phyloP scores from a whole-genome alignment of 202 grass and related monocot species.

The Eragrostis tef region DNA sequence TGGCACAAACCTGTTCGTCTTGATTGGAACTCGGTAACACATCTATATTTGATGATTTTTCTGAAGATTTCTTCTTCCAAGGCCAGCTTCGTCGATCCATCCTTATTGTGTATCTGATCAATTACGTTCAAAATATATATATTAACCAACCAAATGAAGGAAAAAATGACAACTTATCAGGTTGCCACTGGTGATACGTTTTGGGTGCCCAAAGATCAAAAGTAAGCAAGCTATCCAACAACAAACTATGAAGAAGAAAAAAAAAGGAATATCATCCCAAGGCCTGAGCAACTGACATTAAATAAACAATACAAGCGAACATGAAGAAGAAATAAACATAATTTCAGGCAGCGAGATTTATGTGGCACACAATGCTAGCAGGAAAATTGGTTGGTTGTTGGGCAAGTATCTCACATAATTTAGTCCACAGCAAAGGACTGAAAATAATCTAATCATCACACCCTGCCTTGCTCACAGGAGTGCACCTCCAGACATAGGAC shows the following conservation, averaged over 20 bases:
- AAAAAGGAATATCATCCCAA: constrained; percentile 1
- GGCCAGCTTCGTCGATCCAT: constrained; percentile 88
- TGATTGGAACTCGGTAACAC: constrained; percentile 53
- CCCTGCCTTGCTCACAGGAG: background rate
- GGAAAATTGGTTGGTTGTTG: constrained; percentile 25
- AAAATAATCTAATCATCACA: constrained; percentile 26
- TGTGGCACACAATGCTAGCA: background rate
- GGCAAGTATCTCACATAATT: background rate
- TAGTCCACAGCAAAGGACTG: background rate
- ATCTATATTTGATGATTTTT: constrained; percentile 57
- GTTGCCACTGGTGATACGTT: background rate
- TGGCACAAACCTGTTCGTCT: constrained; percentile 53
- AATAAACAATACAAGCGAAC: background rate
- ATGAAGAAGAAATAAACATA: constrained; percentile 5
- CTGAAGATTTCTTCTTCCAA: constrained; percentile 95
- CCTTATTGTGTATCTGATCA: background rate
- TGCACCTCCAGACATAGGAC: background rate
- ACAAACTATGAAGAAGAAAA: constrained; percentile 1
- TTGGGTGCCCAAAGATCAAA: background rate
- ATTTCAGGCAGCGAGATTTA: background rate
- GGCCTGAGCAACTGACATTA: background rate
- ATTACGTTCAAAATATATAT: background rate
- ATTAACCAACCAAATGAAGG: too few species aligned
- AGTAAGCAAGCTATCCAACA: background rate
- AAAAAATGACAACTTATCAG: too few species aligned